Conservation (phyloP, 495 filamentous ascomycete species). For the Annulohypoxylon nitens region DNA sequence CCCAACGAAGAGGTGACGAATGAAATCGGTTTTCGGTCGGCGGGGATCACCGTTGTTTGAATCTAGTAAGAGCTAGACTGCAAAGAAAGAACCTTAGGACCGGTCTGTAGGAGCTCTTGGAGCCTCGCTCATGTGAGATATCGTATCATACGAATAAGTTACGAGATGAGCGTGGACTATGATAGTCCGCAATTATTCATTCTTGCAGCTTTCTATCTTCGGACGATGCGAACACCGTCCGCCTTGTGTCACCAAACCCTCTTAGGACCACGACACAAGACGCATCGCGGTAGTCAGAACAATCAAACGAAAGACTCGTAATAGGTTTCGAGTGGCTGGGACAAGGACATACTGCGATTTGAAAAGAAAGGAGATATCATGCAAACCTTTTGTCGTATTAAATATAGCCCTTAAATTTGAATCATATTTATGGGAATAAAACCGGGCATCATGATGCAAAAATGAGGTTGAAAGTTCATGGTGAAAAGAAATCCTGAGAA, state of each 20-base stretch:
- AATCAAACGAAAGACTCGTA: slow-evolving; percentile 62
- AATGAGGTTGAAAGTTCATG: not conserved
- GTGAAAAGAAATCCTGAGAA: no score
- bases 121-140: slow-evolving; percentile 63
- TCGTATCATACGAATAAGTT: slow-evolving; percentile 30
- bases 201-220: slow-evolving; percentile 59
- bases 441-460: not conserved
- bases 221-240: slow-evolving; percentile 48
- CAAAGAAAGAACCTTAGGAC: slow-evolving; percentile 12
- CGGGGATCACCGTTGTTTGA: slow-evolving; percentile 30
- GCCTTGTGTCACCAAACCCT: slow-evolving; percentile 55
- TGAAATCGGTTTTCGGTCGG: slow-evolving; percentile 7
- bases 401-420: not conserved
- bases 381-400: slow-evolving; percentile 21
- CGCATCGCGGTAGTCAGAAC: slow-evolving; percentile 61
- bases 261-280: slow-evolving; percentile 63
- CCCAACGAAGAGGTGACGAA: slow-evolving; percentile 27
- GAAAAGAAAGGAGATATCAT: slow-evolving; percentile 22
- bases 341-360: slow-evolving; percentile 55
- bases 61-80: slow-evolving; percentile 27
- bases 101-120: slow-evolving; percentile 65
- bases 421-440: not conserved
- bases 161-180: slow-evolving; percentile 65
- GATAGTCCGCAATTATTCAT: slow-evolving; percentile 60
- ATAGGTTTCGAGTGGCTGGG: slow-evolving; percentile 56